A percentile compares a stretch with the other conserved stretches of the same genome.
Conservation (phyloP, 192 early-diverging fungal species). For the Backusella macrospora region DNA sequence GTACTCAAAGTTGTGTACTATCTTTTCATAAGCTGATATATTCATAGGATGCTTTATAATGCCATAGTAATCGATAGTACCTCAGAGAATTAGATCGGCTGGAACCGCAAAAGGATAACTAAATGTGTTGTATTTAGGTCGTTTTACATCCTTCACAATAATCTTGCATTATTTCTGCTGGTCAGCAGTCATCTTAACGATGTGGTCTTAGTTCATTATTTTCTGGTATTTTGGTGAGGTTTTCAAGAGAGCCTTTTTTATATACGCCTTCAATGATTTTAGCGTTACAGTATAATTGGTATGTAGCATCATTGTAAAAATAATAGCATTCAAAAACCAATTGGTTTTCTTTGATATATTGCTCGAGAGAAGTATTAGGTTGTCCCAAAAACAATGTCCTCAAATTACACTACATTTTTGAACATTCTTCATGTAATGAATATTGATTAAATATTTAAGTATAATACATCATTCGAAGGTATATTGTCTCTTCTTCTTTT, state of each 20-base stretch:
- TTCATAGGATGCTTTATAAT: slow-evolving; percentile 83
- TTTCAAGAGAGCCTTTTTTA: slow-evolving; percentile 60
- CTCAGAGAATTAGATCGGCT: slow-evolving; percentile 80
- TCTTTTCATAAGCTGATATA: slow-evolving; percentile 66
- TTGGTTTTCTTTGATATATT: slow-evolving; percentile 54
- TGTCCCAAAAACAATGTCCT: too few relatives aligned
- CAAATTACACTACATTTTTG: too few relatives aligned
- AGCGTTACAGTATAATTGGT: slow-evolving; percentile 64
- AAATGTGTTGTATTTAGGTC: slow-evolving; percentile 1
- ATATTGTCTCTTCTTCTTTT: too few relatives aligned
- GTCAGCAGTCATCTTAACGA: slow-evolving; percentile 16
- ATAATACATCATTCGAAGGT: too few relatives aligned
- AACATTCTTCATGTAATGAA: too few relatives aligned
- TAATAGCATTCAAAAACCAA: slow-evolving; percentile 80
- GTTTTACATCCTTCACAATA: slow-evolving; percentile 33
- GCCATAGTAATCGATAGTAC: slow-evolving; percentile 79
- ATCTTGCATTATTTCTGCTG: slow-evolving; percentile 29
- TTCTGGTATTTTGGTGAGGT: too few relatives aligned
- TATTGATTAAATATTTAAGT: too few relatives aligned
- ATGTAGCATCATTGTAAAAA: slow-evolving; percentile 73
- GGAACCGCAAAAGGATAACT: slow-evolving; percentile 70
- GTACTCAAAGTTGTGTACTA: slow-evolving; percentile 68
- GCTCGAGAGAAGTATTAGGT: slow-evolving; percentile 38
- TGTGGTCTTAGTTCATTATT: too few relatives aligned
- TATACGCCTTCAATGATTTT: slow-evolving; percentile 68